Base-by-base conservation (phyloP, 768 basidiomycete genomes). In the Amanita subjunquillea region DNA sequence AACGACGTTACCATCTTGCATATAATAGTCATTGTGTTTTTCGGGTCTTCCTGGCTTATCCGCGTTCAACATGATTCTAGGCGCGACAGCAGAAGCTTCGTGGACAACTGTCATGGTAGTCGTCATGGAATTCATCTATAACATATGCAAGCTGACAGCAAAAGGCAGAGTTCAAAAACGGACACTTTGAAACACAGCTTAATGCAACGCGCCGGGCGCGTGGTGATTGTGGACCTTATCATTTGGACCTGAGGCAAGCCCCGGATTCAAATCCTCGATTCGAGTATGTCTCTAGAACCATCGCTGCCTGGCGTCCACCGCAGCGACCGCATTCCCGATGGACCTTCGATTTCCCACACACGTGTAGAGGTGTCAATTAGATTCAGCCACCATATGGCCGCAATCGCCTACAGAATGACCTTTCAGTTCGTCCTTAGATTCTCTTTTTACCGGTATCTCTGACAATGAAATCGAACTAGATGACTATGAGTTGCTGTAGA, bases 1-100 rank as follows among this genome's bases (percentile, higher is more conserved):
- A 2, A 68, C 63, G 32, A 67, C 59, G 50, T 68, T 63, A 37
- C 67, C 67, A 10, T 65, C 62, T 10, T 55, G 57, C 50, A 66
- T 55, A 49, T 67, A 68, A 54, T 64, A 68, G 8, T 57, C 49
- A 37, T 59, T 63, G 47, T 69, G 68, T 39, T 58, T 59, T 27
- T 46, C 38, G 17, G 43, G 42, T 9, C 5, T 22, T 37, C 15
- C 30, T 34, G 37, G 8, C 44, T 39, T 53, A 20, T 47, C 32
- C 23, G 15, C 44, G 13, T 22, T 38, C 25, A 41, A 46, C 42
- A 20, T 37, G 8, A 32, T 46, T 38, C 30, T 43, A 3, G 30
- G 23, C 29, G 43, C 17, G 32, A 10, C 48, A 12, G 49, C 27
- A 50, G 50, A 4, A 4, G 32, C 36, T 3, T 40, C 25, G 8